Base-by-base conservation (phyloP, 768 basidiomycete genomes). In the Auriculariales sp. region DNA sequence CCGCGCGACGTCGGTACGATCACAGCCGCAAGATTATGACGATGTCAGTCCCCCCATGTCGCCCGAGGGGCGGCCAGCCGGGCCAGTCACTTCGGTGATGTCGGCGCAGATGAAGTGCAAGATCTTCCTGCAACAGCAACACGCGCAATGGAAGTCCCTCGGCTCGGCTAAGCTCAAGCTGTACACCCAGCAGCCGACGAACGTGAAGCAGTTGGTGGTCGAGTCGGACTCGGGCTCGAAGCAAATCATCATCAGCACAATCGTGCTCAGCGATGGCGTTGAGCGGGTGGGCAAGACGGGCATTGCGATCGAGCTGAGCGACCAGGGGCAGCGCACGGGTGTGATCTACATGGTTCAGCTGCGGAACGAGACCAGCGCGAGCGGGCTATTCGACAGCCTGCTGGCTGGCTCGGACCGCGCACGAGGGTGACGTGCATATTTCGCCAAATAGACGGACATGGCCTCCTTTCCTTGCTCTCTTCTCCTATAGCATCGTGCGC, bases 211-310 rank as follows among this genome's bases (percentile, higher is more conserved):
- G 64, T 77, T 99, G 27, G 95, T 98, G 14, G 93, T 97, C 28
- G 84, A 92, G 65, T 77, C 82, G 6, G 88, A 92, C 54, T 75
- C 73, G 57, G 83, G 77, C 61, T 75, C 79, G 50, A 82, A 81
- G 57, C 71, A 79, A 3, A 70, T 90, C 56, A 64, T 98, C 34
- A 92, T 99, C 54, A 94, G 90, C 34, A 97, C 95, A 4, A 95
- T 98, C 54, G 88, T 99, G 28, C 70, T 97, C 47, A 89, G 83
- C 3, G 93, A 97, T 62, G 95, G 93, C 6, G 94, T 98, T 25
- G 95, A 99, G 66, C 74, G 94, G 42, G 94, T 99, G n/a, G 95
- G 89, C 19, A 97, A 94, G 68, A 98, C 94, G 2, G 95, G 95
- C 12, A 83, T 99, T 33, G 95, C 95, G 39, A 83, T 99, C 54